These are phyloP conservation scores for Epichloe hybrida DNA, from an alignment of 2,329 filamentous ascomycete genomes.

Conservation along the genomic window DNA sequence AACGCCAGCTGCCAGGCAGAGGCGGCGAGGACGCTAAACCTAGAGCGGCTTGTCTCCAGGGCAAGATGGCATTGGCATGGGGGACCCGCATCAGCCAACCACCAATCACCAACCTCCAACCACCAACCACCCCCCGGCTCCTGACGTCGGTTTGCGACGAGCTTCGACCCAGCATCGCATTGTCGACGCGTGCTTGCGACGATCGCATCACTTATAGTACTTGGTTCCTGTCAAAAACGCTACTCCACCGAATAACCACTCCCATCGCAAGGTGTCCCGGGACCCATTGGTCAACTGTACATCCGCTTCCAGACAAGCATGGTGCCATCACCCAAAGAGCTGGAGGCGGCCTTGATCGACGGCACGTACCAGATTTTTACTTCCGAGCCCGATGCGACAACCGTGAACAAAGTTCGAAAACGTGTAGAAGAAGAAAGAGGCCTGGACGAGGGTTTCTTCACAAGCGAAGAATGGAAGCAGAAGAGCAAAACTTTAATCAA, in stretches of 20 bases:
- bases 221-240: neutral
- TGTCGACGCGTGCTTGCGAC: neutral
- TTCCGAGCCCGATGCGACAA: constrained; percentile 31
- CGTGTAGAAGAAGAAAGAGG: constrained; percentile 33
- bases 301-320: neutral
- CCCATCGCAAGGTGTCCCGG: too few species aligned
- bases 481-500: constrained; percentile 46
- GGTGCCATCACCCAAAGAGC: constrained; percentile 23
- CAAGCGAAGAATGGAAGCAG: constrained; percentile 37
- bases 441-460: constrained; percentile 39
- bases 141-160: neutral
- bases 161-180: neutral
- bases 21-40: neutral
- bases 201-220: neutral
- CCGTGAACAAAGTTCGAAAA: constrained; percentile 44
- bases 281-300: neutral
- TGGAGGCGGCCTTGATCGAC: constrained; percentile 34
- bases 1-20: neutral
- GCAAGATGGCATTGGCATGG: neutral
- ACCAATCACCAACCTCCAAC: too few species aligned
- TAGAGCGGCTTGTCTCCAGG: neutral
- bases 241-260: neutral
- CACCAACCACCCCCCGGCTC: too few species aligned
- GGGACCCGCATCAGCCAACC: neutral
- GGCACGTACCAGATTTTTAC: constrained; percentile 33